Evolutionary conservation across 2,329 filamentous ascomycete genomes (phyloP).

Genomic region (Xylaria sp.): DNA sequence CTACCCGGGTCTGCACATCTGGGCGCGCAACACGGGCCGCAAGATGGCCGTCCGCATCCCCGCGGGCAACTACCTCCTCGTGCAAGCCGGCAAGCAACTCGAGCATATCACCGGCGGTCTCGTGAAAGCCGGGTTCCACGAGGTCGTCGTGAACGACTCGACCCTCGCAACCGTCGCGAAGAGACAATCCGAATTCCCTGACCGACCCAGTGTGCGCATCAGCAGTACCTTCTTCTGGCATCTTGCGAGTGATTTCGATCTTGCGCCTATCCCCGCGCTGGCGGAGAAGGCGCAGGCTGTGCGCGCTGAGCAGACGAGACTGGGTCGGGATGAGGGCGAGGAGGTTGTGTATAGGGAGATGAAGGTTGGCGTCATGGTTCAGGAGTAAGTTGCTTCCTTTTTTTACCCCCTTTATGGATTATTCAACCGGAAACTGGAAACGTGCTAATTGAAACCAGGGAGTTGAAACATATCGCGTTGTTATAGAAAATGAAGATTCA

Average conservation of each 20-base stretch:
- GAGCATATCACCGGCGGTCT: slow-evolving; percentile 57
- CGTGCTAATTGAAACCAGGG: slow-evolving; percentile 29
- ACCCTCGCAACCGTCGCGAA: slow-evolving; percentile 45
- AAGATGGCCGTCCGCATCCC: slow-evolving; percentile 56
- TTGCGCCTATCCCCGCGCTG: slow-evolving; percentile 46
- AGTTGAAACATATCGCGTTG: slow-evolving; percentile 50
- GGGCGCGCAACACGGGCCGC: slow-evolving; percentile 57
- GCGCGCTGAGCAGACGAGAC: slow-evolving; percentile 41
- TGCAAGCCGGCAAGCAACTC: slow-evolving; percentile 59
- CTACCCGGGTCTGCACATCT: slow-evolving; percentile 57
- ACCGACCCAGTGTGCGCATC: slow-evolving; percentile 51
- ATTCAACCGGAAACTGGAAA: no score
- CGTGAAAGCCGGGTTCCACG: slow-evolving; percentile 57
- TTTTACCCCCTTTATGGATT: not conserved
- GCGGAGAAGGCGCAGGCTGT: slow-evolving; percentile 41
- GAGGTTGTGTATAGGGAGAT: slow-evolving; percentile 45
- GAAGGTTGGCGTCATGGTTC: slow-evolving; percentile 56
- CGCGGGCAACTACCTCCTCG: slow-evolving; percentile 51
- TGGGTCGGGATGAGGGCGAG: slow-evolving; percentile 50
- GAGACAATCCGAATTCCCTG: slow-evolving; percentile 39
- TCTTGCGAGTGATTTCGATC: slow-evolving; percentile 51
- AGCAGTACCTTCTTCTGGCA: slow-evolving; percentile 60
- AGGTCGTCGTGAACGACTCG: slow-evolving; percentile 53
- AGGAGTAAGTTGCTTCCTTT: slow-evolving; percentile 39
- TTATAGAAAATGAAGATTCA: slow-evolving; percentile 31